Conservation (phyloP, 257 asterid genomes). For the Rauvolfia tetraphylla region DNA sequence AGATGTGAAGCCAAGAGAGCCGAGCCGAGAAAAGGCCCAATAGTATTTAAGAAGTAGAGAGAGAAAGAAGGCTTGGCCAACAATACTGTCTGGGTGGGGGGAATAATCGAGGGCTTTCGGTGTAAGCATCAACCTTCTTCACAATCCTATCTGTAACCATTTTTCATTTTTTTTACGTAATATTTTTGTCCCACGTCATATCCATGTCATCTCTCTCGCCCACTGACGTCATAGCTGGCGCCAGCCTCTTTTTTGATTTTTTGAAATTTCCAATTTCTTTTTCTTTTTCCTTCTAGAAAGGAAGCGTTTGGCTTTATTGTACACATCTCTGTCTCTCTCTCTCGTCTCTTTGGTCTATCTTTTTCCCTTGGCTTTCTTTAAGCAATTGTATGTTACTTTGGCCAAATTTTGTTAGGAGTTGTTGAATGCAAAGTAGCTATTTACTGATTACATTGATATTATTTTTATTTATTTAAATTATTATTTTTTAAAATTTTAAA, state of each 20-base stretch:
- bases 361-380: not conserved
- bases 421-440: no score
- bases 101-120: slow-evolving; percentile 18
- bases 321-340: no score
- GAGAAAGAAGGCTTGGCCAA: slow-evolving; percentile 3
- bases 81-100: slow-evolving; percentile 13
- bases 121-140: not conserved
- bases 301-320: not conserved
- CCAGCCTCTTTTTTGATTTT: not conserved
- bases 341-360: not conserved
- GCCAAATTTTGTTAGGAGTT: no score
- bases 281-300: slow-evolving; percentile 15
- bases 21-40: not conserved
- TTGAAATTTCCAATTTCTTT: not conserved
- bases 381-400: not conserved
- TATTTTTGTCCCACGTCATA: slow-evolving; percentile 2
- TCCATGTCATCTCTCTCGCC: not conserved
- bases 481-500: no score
- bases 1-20: slow-evolving; percentile 2
- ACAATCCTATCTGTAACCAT: slow-evolving; percentile 17
- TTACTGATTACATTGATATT: no score
- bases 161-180: not conserved
- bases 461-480: no score
- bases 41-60: not conserved
- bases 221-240: slow-evolving; percentile 19